Base-by-base conservation (phyloP, 1,139 yeast genomes). In the Komagataea norvegica region DNA sequence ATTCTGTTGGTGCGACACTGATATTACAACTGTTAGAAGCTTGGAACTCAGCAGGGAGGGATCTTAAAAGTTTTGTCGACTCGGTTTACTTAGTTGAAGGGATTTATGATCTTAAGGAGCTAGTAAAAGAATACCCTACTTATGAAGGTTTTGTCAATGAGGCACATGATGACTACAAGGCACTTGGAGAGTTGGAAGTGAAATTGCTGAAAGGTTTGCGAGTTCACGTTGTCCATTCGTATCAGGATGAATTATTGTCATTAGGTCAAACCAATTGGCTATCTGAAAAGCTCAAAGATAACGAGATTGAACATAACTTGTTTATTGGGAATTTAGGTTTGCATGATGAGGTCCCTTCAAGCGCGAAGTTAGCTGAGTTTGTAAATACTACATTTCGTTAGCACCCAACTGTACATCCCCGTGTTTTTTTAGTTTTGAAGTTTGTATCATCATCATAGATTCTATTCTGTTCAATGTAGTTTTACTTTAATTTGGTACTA, bases 1-100 rank as follows among this genome's bases (percentile, higher is more conserved):
- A 87, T 59, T 83, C 94, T 1, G 94, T 81, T 2, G 95, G 96
- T 1, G 87, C 91, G 1, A 78, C 85, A 3, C 55, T 87, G 33
- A 67, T 74, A 2, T 62, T 82, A 23, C 93, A 85, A 54, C 51
- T 77, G 6, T 47, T 78, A 1, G 36, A 33, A 17, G 16, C 14
- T 9, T 40, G 36, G 20, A 28, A 34, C 3, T 18, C 17, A 4
- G 33, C 41, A 20, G 42, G 37, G 8, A 33, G 35, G 19, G 15
- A 31, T 6, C 11, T 18, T 2, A 8, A 21, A 8, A 33, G 32
- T 5, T 21, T 43, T 33, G 38, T 55, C 26, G 29, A 41, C 1
- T 35, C 49, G 25, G 44, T 60, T 3, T 56, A 59, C 21, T 48
- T 70, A 21, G 46, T 71, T 3, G 78, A 72, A 45, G 79, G 79